Evolutionary conservation across 2,329 filamentous ascomycete genomes (phyloP).

Genomic region (Colletotrichum simmondsii): DNA sequence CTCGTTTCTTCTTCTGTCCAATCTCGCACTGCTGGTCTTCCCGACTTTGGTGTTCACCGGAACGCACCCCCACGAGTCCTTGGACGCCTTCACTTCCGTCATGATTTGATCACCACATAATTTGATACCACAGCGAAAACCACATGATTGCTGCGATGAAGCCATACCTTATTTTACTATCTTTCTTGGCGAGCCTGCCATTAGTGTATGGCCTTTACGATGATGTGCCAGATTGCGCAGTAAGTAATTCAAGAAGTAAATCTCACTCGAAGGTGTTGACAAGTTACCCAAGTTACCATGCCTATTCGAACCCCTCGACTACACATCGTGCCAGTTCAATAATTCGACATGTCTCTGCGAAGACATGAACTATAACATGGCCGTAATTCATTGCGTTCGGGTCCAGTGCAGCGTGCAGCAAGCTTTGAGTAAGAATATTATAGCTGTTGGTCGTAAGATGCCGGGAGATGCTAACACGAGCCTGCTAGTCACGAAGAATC

Average conservation of each 20-base stretch:
- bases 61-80: neutral
- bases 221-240: slow-evolving; percentile 24
- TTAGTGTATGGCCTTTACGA: slow-evolving; percentile 26
- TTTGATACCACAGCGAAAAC: neutral
- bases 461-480: neutral
- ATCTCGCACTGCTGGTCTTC: neutral
- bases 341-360: slow-evolving; percentile 24
- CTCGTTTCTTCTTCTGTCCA: neutral
- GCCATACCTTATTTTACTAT: neutral
- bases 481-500: slow-evolving; percentile 18
- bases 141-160: slow-evolving; percentile 6
- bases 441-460: neutral
- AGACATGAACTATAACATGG: slow-evolving; percentile 30
- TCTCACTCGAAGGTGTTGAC: too few relatives aligned
- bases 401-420: slow-evolving; percentile 27
- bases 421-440: neutral
- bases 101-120: slow-evolving; percentile 7
- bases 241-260: neutral
- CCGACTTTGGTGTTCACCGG: neutral
- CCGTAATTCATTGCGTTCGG: slow-evolving; percentile 25
- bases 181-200: slow-evolving; percentile 1
- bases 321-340: slow-evolving; percentile 10
- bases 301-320: slow-evolving; percentile 21
- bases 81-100: neutral
- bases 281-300: slow-evolving; percentile 5